phyloP scores from a whole-genome alignment of 352 stramenopile genomes.

The Hyaloperonospora arabidopsidis region DNA sequence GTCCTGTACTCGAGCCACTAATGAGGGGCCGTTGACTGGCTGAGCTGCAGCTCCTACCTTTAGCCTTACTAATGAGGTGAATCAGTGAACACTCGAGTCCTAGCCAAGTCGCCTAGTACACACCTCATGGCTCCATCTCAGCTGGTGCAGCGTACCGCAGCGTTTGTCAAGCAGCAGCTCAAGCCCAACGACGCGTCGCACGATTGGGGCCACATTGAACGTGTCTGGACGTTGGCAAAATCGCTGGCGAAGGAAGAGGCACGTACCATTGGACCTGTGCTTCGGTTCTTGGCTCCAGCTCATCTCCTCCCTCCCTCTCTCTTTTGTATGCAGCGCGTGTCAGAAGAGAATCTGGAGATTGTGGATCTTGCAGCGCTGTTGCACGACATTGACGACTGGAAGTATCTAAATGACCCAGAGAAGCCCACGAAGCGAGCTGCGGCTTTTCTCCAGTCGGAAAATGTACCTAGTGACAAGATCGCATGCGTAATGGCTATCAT shows the following conservation, averaged over 20 bases:
- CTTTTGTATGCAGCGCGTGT: conserved; percentile 34
- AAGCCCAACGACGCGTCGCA: conserved; percentile 75
- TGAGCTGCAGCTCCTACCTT: no score
- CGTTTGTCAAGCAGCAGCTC: conserved; percentile 68
- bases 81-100: background rate
- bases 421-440: conserved; percentile 51
- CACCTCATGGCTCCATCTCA: conserved; percentile 32
- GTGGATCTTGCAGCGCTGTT: conserved; percentile 80
- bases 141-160: conserved; percentile 60
- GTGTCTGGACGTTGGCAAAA: conserved; percentile 72
- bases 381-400: conserved; percentile 89
- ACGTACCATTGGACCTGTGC: conserved; percentile 1
- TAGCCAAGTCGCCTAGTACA: background rate
- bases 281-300: background rate
- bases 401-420: conserved; percentile 57
- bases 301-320: background rate
- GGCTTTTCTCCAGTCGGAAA: conserved; percentile 48
- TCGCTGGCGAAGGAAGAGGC: conserved; percentile 73
- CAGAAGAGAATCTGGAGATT: conserved; percentile 52
- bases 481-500: conserved; percentile 75
- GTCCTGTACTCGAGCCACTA: no score
- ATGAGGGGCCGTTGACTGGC: no score
- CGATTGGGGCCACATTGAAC: conserved; percentile 85
- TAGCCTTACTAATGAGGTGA: background rate
- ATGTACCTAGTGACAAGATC: conserved; percentile 42